These are phyloP conservation scores for Candolleomyces aberdarensis DNA, from an alignment of 768 basidiomycete species.

Conservation along the genomic window DNA sequence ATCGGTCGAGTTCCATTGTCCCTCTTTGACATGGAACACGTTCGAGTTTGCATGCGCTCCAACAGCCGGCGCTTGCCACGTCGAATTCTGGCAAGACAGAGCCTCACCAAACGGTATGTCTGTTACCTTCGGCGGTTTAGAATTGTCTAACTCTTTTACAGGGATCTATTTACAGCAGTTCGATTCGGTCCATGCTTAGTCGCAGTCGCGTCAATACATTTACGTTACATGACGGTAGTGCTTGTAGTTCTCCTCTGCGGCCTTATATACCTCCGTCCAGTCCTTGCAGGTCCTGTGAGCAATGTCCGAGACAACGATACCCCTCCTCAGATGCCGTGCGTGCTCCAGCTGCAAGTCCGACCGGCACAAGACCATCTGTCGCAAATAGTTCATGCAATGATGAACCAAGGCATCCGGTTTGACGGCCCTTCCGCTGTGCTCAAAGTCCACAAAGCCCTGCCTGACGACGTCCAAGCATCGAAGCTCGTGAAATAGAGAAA, in stretches of 20 bases:
- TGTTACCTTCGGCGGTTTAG: not conserved
- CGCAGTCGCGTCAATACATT: not conserved
- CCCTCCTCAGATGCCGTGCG: constrained; percentile 1
- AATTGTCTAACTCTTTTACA: not conserved
- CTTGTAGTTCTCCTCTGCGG: constrained; percentile 12
- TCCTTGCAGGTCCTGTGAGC: constrained; percentile 17
- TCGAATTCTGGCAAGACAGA: constrained; percentile 13
- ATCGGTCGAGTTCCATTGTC: constrained; percentile 8
- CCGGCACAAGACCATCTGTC: constrained; percentile 15
- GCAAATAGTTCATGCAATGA: constrained; percentile 16
- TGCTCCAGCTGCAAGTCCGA: constrained; percentile 6
- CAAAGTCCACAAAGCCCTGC: constrained; percentile 8
- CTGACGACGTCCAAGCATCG: constrained; percentile 32
- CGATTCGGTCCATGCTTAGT: not conserved
- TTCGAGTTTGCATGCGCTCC: constrained; percentile 10
- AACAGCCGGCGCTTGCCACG: constrained; percentile 2
- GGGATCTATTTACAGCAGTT: constrained; percentile 1
- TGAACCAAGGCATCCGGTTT: constrained; percentile 4
- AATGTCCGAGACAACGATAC: constrained; percentile 7
- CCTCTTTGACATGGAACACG: constrained; percentile 5
- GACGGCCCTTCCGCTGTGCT: not conserved
- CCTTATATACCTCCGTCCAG: constrained; percentile 17
- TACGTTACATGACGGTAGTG: not conserved
- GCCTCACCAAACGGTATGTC: constrained; percentile 11
- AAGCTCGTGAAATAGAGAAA: constrained; percentile 36